These are phyloP conservation scores for Nitzschia sp. DNA, from an alignment of 108 stramenopile genomes.

Conservation along the genomic window DNA sequence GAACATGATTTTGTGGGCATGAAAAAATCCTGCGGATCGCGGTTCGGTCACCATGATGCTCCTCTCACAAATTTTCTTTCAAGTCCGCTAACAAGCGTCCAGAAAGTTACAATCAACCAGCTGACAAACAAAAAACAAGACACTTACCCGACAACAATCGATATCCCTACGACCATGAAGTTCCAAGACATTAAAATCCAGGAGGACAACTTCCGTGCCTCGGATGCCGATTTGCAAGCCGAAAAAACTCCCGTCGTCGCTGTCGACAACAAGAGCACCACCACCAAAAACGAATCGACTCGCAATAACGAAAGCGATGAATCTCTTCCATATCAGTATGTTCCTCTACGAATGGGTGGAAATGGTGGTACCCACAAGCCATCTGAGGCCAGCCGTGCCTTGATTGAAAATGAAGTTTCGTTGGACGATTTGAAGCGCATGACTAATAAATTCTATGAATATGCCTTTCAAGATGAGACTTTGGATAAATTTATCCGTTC, in stretches of 20 bases:
- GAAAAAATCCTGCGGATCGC: too few relatives aligned
- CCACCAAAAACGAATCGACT: not conserved
- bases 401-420: constrained; percentile 50
- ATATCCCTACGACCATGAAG: too few relatives aligned
- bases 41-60: too few relatives aligned
- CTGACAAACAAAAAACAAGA: not conserved
- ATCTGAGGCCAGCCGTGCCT: constrained; percentile 31
- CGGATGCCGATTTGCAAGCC: constrained; percentile 2
- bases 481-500: constrained; percentile 70
- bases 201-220: constrained; percentile 1
- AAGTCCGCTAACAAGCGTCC: not conserved
- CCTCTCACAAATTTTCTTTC: not conserved
- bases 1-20: too few relatives aligned
- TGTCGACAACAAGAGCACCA: not conserved
- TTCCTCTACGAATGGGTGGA: constrained; percentile 50
- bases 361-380: constrained; percentile 45
- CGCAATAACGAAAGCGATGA: not conserved
- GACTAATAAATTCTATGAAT: constrained; percentile 58
- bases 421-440: constrained; percentile 47
- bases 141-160: not conserved
- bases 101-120: not conserved
- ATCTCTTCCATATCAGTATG: constrained; percentile 35
- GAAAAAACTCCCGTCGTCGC: not conserved
- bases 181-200: not conserved
- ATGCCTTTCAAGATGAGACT: constrained; percentile 59